Evolutionary conservation across 2,329 filamentous ascomycete species (phyloP).

Genomic region (Dactylellina parvicollis): DNA sequence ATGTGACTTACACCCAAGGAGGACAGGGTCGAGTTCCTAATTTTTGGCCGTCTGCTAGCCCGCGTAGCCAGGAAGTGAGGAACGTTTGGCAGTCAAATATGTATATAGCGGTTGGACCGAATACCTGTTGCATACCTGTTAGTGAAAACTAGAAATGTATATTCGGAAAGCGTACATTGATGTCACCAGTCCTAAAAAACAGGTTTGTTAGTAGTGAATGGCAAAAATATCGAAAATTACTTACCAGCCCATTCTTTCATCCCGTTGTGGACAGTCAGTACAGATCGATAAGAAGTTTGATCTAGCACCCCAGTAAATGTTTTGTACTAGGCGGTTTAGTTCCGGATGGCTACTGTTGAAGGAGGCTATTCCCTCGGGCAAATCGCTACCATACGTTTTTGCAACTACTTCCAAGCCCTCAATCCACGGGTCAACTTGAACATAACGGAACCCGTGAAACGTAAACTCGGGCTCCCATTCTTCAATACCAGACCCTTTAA

Average conservation of each 20-base stretch:
- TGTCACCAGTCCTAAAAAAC: conserved; percentile 38
- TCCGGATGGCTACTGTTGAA: conserved; percentile 67
- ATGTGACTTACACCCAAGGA: conserved; percentile 57
- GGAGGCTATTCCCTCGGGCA: conserved; percentile 65
- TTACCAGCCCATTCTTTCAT: conserved; percentile 68
- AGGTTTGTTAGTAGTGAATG: background rate
- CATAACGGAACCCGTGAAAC: conserved; percentile 68
- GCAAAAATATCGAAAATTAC: too few species aligned
- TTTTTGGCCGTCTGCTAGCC: conserved; percentile 62
- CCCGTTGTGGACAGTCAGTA: conserved; percentile 69
- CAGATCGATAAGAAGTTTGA: conserved; percentile 70
- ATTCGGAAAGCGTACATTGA: conserved; percentile 29
- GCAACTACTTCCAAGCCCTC: conserved; percentile 58
- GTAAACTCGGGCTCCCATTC: conserved; percentile 66
- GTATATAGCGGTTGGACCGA: conserved; percentile 66
- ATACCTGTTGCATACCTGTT: conserved; percentile 61
- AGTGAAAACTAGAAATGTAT: background rate
- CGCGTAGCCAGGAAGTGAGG: conserved; percentile 66
- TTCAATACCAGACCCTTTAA: conserved; percentile 39
- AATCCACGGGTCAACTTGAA: conserved; percentile 65
- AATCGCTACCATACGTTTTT: conserved; percentile 66
- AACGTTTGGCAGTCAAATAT: conserved; percentile 68
- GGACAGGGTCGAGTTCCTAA: conserved; percentile 58
- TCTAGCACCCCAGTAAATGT: conserved; percentile 69
- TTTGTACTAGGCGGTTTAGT: conserved; percentile 68